phyloP scores from a whole-genome alignment of 306 rosid species.

The Pterocarpus santalinus region DNA sequence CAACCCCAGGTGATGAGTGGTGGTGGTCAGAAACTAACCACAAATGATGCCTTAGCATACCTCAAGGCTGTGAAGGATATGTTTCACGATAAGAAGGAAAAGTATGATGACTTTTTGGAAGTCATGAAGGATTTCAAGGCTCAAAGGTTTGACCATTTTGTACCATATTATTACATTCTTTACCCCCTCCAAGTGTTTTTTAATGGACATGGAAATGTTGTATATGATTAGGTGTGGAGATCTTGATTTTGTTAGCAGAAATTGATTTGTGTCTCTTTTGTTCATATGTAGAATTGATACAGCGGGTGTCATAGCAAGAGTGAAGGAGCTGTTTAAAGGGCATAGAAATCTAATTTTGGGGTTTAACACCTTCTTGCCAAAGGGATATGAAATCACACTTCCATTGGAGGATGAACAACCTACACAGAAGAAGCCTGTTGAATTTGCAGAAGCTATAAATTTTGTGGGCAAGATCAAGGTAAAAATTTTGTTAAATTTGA shows the following conservation, averaged over 20 bases:
- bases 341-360: constrained; percentile 83
- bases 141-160: constrained; percentile 62
- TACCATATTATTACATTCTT: not conserved
- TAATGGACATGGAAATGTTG: not conserved
- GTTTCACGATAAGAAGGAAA: constrained; percentile 80
- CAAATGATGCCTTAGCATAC: constrained; percentile 80
- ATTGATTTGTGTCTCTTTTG: constrained; percentile 45
- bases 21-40: constrained; percentile 74
- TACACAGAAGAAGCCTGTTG: constrained; percentile 91
- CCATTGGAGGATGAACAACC: constrained; percentile 88
- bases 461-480: constrained; percentile 98
- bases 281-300: constrained; percentile 73
- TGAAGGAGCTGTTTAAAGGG: constrained; percentile 91
- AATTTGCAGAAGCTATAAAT: constrained; percentile 92
- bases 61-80: constrained; percentile 89
- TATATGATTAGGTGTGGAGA: not conserved
- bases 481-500: constrained; percentile 39
- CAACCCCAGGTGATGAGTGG: constrained; percentile 73
- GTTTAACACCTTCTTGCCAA: constrained; percentile 93
- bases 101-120: constrained; percentile 81
- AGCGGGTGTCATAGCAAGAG: constrained; percentile 79
- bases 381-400: constrained; percentile 85
- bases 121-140: constrained; percentile 96
- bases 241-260: constrained; percentile 21
- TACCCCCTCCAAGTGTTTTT: constrained; percentile 6